Evolutionary conservation across 73 alveolate species (phyloP), one percentile per base, ranked within the genome.

Genomic region (Blepharisma stoltei): DNA sequence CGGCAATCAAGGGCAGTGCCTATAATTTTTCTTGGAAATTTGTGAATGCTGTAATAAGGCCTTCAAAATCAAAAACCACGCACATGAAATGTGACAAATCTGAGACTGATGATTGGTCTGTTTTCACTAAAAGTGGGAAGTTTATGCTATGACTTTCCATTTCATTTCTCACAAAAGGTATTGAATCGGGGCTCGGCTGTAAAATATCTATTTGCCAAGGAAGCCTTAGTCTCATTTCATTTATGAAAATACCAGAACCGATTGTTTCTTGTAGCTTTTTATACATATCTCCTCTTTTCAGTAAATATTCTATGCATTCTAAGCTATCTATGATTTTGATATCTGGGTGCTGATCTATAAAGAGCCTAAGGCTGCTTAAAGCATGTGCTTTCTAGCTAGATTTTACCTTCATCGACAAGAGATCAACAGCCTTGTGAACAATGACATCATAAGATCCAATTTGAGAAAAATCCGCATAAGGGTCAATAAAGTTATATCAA

Each of bases 61-160:
- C 79, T 44, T 69, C 32, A 9, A 14, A 7, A 43, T 69, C 27
- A 25, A 69, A 69, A n/a, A 4, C 55, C n/a, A 69, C 14, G 11
- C 32, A 69, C 79, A 69, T 69, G 9, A 46, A 18, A 46, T 46
- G 79, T n/a, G 79, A 38, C 65, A 46, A 1, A 0, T 44, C n/a
- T 9, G 79, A 14, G 14, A 69, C 60, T 1, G 54, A 9, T 0
- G 79, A 18, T 37, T 9, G 14, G 27, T 44, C 45, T 1, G 79
- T 9, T 46, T 69, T 69, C 32, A 46, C 65, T 14, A 69, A 37
- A 37, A 69, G 32, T 14, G 79, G 79, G 27, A 69, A 69, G 14
- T 69, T 9, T 14, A 69, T 21, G 21, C 27, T 43, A 14, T 9
- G 75, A 46, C 0, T 38, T 25, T 60, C 46, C 18, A 9, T 25